phyloP scores from a whole-genome alignment of 306 rosid species.

The Fragaria nilgerrensis region DNA sequence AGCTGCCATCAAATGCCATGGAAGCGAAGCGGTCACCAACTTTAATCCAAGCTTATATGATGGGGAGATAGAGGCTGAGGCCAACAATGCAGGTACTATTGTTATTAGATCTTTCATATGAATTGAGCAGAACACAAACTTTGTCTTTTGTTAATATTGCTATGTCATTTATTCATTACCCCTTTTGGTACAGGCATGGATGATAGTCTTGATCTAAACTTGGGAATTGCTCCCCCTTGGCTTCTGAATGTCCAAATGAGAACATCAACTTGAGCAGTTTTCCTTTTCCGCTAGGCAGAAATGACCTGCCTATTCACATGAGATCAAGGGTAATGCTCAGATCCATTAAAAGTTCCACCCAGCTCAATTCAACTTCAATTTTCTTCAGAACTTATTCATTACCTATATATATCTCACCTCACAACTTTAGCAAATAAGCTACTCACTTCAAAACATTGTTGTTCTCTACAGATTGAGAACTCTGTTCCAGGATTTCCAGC shows the following conservation, averaged over 20 bases:
- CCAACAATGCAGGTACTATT: slow-evolving; percentile 47
- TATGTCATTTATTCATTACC: neutral
- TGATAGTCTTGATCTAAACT: slow-evolving; percentile 73
- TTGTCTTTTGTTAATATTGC: neutral
- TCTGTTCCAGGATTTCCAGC: slow-evolving; percentile 34
- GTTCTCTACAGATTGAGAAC: slow-evolving; percentile 46
- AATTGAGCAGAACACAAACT: neutral
- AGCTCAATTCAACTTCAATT: neutral
- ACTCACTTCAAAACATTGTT: slow-evolving; percentile 1
- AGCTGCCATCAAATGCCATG: slow-evolving; percentile 88
- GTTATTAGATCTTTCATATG: neutral
- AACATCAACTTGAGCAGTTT: slow-evolving; percentile 30
- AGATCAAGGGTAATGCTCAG: slow-evolving; percentile 52
- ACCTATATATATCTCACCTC: neutral
- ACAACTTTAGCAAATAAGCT: neutral
- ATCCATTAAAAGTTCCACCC: slow-evolving; percentile 6
- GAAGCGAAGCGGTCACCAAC: slow-evolving; percentile 87
- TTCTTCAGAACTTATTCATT: neutral
- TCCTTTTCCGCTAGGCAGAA: slow-evolving; percentile 44
- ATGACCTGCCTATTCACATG: slow-evolving; percentile 38
- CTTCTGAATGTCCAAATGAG: slow-evolving; percentile 39
- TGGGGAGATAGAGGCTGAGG: slow-evolving; percentile 52
- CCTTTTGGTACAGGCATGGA: slow-evolving; percentile 37
- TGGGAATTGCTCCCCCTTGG: slow-evolving; percentile 74
- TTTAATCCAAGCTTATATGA: slow-evolving; percentile 67